Evolutionary conservation across 2,329 filamentous ascomycete species (phyloP), one percentile per base, ranked within the genome.

Genomic region (Nectriaceae sp.): DNA sequence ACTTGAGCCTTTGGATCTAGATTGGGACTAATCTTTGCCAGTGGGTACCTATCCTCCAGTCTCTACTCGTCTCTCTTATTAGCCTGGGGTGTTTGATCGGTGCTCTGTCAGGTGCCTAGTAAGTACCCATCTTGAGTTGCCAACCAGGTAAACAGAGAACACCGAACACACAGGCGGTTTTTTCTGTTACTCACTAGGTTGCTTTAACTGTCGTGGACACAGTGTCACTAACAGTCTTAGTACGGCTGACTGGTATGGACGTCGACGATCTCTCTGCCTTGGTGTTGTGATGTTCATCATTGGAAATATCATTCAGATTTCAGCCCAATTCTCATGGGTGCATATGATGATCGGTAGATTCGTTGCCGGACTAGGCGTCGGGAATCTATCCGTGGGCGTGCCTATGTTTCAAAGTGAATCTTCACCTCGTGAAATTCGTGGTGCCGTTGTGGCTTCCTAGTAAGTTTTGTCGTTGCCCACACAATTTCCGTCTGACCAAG

Each of bases 351-450:
- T 85, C 54, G 87, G 85, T 24, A 76, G 86, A 52, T 83, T 84
- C 70, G 73, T 86, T 21, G 83, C 84, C 29, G 86, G 86, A 60
- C 72, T 89, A 3, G 85, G 85, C 38, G 78, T 89, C 21, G 87
- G 87, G 37, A 84, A 77, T 43, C 73, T 89, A 2, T 86, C 82
- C 0, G 79, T 87, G 26, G 75, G 82, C 29, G 82, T 87, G 2
- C 84, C 84, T 49, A 83, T 87, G 75, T 87, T 83, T 66, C 83
- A 87, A 66, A 80, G 80, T 35, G 84, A 88, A 62, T 82, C 76
- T 44, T 76, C 80, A 2, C 84, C 84, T 4, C 75, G 76, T 16
- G 75, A 82, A 58, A 84, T 87, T 52, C 80, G 84, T 56, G 84
- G 83, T 56, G 78, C 80, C 26, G 78, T 87, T 37, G 80, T 87